Evolutionary conservation across 192 early-diverging fungal species (phyloP).

Genomic region (Funneliformis mosseae): DNA sequence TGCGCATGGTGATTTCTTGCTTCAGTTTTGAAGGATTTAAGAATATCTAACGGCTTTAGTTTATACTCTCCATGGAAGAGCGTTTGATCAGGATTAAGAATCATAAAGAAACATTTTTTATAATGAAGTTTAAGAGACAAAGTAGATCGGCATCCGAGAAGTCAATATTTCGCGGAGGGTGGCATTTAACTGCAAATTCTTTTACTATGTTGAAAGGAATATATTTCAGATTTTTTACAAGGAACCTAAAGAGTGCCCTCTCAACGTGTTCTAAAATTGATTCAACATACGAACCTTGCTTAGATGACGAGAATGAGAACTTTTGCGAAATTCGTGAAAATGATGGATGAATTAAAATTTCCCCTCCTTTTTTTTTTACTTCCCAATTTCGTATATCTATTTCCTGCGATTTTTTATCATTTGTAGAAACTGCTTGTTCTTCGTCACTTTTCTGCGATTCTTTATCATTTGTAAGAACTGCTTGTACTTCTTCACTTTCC

Average conservation of each 20-base stretch:
- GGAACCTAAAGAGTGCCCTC: slow-evolving; percentile 25
- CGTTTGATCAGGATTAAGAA: slow-evolving; percentile 23
- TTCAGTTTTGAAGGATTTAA: slow-evolving; percentile 27
- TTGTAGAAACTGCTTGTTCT: too few species aligned
- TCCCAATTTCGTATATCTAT: slow-evolving; percentile 19
- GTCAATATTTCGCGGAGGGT: slow-evolving; percentile 26
- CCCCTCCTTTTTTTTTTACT: slow-evolving; percentile 22
- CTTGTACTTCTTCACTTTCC: background rate
- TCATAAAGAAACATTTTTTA: slow-evolving; percentile 18
- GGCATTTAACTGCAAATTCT: slow-evolving; percentile 30
- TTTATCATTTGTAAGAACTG: too few species aligned
- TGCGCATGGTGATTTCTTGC: slow-evolving; percentile 24
- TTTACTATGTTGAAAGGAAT: too few species aligned
- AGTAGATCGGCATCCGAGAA: slow-evolving; percentile 25
- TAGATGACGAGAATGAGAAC: slow-evolving; percentile 24
- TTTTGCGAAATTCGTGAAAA: slow-evolving; percentile 28
- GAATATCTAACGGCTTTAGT: slow-evolving; percentile 26
- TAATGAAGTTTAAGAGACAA: slow-evolving; percentile 30
- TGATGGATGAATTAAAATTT: background rate
- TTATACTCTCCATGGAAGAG: slow-evolving; percentile 28
- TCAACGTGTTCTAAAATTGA: slow-evolving; percentile 29
- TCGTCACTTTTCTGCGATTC: too few species aligned
- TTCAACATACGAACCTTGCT: slow-evolving; percentile 31
- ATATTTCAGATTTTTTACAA: slow-evolving; percentile 1
- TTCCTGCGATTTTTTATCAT: too few species aligned